Conservation (phyloP, 2,329 filamentous ascomycete genomes). For the Aspergillus melleus region DNA sequence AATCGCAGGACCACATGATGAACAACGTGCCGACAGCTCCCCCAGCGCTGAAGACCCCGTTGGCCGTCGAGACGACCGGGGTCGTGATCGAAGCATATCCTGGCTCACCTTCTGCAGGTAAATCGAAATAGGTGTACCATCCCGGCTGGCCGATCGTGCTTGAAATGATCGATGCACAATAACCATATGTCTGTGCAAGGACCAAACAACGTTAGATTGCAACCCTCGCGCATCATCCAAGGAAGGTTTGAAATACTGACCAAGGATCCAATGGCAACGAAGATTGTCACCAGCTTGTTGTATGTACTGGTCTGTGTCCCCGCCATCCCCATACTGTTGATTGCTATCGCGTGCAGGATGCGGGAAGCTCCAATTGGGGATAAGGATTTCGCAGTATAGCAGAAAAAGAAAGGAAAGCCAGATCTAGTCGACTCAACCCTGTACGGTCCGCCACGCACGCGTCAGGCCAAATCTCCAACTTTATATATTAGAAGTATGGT, state of each 20-base stretch:
- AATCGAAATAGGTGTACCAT: constrained; percentile 53
- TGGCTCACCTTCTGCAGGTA: constrained; percentile 44
- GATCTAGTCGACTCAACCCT: background rate
- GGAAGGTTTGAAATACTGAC: constrained; percentile 24
- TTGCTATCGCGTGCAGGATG: background rate
- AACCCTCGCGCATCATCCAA: background rate
- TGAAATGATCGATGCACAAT: constrained; percentile 52
- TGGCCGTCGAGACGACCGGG: constrained; percentile 50
- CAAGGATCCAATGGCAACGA: constrained; percentile 42
- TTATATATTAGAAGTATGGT: background rate
- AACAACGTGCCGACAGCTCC: constrained; percentile 50
- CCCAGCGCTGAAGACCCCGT: constrained; percentile 52
- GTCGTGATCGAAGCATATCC: constrained; percentile 51
- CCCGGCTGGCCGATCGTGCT: constrained; percentile 56
- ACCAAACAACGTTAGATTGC: constrained; percentile 2
- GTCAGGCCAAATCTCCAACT: background rate
- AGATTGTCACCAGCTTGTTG: constrained; percentile 40
- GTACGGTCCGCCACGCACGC: background rate
- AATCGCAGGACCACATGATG: constrained; percentile 52
- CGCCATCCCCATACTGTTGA: constrained; percentile 29
- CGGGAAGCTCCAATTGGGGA: background rate
- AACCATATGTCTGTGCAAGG: constrained; percentile 49
- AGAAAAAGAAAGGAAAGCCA: background rate
- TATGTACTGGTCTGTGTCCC: constrained; percentile 40
- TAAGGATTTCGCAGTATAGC: background rate